Evolutionary conservation across 805 yeast species (phyloP), one percentile per base, ranked within the genome.

Genomic region (Metschnikowia picachoensis): DNA sequence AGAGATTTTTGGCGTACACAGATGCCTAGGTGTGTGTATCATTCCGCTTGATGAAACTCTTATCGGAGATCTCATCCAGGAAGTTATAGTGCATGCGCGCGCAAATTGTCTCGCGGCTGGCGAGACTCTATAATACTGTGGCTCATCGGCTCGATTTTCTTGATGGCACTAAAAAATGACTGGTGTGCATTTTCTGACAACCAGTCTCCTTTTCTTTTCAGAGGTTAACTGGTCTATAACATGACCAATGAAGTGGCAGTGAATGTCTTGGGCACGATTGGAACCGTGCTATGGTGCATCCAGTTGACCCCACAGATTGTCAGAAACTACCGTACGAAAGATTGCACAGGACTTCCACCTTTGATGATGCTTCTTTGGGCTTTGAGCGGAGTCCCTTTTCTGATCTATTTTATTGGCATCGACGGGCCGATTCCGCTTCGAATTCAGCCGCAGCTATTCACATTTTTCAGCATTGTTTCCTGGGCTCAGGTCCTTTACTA

Each of bases 221-320:
- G 7, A 20, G 1, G 7, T 20, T 20, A 20, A 20, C 25, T 5
- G 25, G 25, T 7, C 7, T n/a, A 14, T 14, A 16, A 15, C n/a
- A 62, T 66, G 69, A 39, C 46, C 15, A 66, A 62, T 45, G 55
- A 53, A 14, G 71, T 74, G 10, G 88, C 87, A 0, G 77, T 87
- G 14, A 87, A 85, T 41, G 89, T 84, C 7, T 72, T 89, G 44
- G 97, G 89, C 1, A 90, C 96, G 11, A 73, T 87, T 1, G 97
- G 96, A 6, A 92, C 98, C 0, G 81, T 91, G 2, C 76, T 87
- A 47, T 92, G 97, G 97, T 91, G 97, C 64, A 70, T 91, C 52
- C 97, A 92, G 66, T 69, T 92, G 52, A 73, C 90, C 1, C 97
- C 97, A 2, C 98, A 87, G 52, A 83, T 91, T 38, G 72, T 80